Evolutionary conservation across 371 early-diverging fungal genomes (phyloP), one percentile per base, ranked within the genome.

Genomic region (Globomyces sp.): DNA sequence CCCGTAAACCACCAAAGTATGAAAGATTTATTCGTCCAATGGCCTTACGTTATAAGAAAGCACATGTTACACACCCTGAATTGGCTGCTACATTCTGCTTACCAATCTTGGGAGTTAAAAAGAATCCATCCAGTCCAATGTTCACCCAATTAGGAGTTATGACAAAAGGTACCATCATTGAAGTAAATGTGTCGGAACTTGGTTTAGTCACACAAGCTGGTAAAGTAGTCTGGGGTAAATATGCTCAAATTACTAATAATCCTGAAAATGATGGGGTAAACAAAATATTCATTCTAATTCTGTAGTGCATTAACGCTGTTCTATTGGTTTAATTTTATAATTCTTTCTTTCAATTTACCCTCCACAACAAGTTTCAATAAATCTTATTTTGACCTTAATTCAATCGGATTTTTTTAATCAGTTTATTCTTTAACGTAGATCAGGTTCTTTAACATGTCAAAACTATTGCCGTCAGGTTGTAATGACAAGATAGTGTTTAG

Each of bases 21-120:
- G 99, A 99, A 79, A 90, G 99, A 51, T 99, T 99, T 78, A 94
- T 99, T 68, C 90, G 99, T 64, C 99, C 99, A 61, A 99, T 98
- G 92, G 99, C 94, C 34, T 83, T 99, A 52, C 93, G 99, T 69
- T 96, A 92, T 85, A 99, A 99, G 80, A 96, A 95, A 79, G 99
- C 99, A 50, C 93, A 99, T 79, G 99, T 99, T 58, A 96, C 98
- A 36, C 99, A 99, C 82, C 99, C 99, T 3, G 99, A 99, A 77
- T 89, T 99, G 60, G 95, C 92, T 72, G 95, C 99, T 6, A 99
- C 99, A 1, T 99, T 99, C 85, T 91, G 91, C 71, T 81, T 99
- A 64, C 98, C 99, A 8, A 99, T 99, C 62, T 89, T 99, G 70
- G 93, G 96, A 68, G 96, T 99, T 58, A 99, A 99, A 80, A 97